Evolutionary conservation across 139 green algal species (phyloP), one percentile per base, ranked within the genome.

Genomic region (Trebouxia sp.): DNA sequence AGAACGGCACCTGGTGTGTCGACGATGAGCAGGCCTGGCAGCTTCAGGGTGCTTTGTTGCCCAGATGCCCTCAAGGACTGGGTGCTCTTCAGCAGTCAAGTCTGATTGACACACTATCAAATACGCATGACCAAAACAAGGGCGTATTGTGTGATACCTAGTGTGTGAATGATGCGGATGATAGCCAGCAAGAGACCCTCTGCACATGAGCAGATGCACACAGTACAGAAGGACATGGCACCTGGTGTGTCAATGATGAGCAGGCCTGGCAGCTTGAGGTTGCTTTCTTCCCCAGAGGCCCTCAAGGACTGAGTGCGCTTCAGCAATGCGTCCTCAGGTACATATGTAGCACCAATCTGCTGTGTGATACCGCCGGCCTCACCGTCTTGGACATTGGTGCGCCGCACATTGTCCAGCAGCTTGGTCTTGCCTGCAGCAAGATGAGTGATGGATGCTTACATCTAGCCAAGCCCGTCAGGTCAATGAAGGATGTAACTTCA

Each of bases 281-380:
- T 90, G 72, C 97, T 96, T 47, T 45, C 22, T 26, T 87, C 45
- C 10, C 82, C 70, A 26, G 83, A 85, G 74, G 87, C 85, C 38
- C 88, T 82, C 75, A 97, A 85, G 35, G 85, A 50, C 76, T 90
- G 85, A 5, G 97, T 99, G 24, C 96, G 89, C 74, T 90, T 90
- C 58, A 89, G 79, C 62, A 99, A 89, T 26, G 93, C 92, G 26
- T 96, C 90, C 0, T 72, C 84, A 20, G 97, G 97, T 26, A 99
- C 94, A 78, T 98, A 99, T 12, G 97, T 99, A 14, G 97, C 97
- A 62, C 97, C 97, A 74, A 99, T 99, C 89, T 99, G 97, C 90
- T 99, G 97, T 43, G 97, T 99, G 91, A 99, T 99, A 58, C 97
- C 97, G 41, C 97, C 97, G 3, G 96, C 97, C 86, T 99, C 97